Evolutionary conservation across 768 basidiomycete genomes (phyloP), one percentile per base, ranked within the genome.

Genomic region (Leccinum subgranulosum): DNA sequence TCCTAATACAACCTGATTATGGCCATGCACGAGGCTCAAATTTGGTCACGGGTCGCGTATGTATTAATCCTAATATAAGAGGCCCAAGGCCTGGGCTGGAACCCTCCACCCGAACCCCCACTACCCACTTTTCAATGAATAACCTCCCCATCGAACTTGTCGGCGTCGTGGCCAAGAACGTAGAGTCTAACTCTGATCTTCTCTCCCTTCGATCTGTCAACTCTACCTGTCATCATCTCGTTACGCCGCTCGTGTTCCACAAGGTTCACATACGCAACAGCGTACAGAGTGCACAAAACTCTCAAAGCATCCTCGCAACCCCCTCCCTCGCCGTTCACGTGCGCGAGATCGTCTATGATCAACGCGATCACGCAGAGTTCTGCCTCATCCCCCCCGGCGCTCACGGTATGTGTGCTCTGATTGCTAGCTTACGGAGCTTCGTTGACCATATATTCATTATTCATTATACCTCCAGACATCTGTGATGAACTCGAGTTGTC

Each of bases 401-500:
- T 14, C 56, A 64, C 1, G 69, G 69, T 62, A 49, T 8, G 15
- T 8, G 15, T 31, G 25, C 15, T 4, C 17, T 3, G 5, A 1
- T 6, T 23, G n/a, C 34, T 27, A 15, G n/a, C 31, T 11, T 27
- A 14, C 7, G 1, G 11, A 0, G 2, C 23, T 12, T 0, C 14
- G 39, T 53, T 61, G 17, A 66, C 4, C 41, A 27, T 23, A 0
- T 43, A 11, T 29, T 53, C 39, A 19, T 41, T 43, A 11, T 29
- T 53, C 39, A 19, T 41, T n/a, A 11, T 19, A 19, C 17, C 47
- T 15, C 0, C 45, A 73, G 68, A 45, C 21, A 3, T 15, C 10
- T 68, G 62, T 15, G 72, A 72, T 6, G 66, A 66, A 53, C 55
- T 64, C n/a, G 70, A 72, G 41, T 65, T 73, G 2, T 68, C 68